Base-by-base conservation (phyloP, 129 eudicot species). In the Oenanthe sinensis region DNA sequence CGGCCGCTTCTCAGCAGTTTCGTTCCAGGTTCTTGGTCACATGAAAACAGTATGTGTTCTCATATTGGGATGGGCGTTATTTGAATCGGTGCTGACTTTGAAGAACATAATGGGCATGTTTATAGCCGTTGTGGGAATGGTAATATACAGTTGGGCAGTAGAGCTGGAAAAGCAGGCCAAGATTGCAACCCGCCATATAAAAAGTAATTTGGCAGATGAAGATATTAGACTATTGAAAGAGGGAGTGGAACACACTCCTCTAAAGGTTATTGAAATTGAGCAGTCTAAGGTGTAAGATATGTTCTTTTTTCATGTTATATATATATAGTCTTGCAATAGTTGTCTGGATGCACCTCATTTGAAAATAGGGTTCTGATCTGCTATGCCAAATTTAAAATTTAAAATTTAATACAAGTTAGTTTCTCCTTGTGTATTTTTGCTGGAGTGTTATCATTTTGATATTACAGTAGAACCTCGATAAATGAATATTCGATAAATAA, bases 31-130 rank as follows among this genome's bases (percentile, higher is more conserved):
- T 33, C 65, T 82, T 10, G 85, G 85, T 45, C 85, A 82, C 67
- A 82, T 82, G 85, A 82, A 82, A 78, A 82, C 85, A 22, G 85
- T 82, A 1, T 82, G 85, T 26, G 85, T 82, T 58, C 75, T 82
- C 5, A n/a, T 49, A 4, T 46, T 82, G 39, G 85, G 85, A 39
- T 82, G 85, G 82, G 68, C 77, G 39, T 76, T 77, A 17, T 82
- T 82, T 15, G 85, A 82, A 44, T 82, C 85, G 9, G 75, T 71
- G 81, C 60, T 82, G 75, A 82, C 85, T 0, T n/a, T 82, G 2
- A 82, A 82, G 81, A 82, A 82, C 81, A 78, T 82, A 26, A 77
- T 77, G 65, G 85, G 85, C 10, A 82, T 82, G 85, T 40, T 75
- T 10, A 37, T 82, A 24, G 85, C 85, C 1, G 48, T 82, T 14